A percentile compares a stretch with the other conserved stretches of the same genome.
These are phyloP conservation scores for Coemansia sp. DNA, from an alignment of 192 early-diverging fungal species.

Conservation along the genomic window DNA sequence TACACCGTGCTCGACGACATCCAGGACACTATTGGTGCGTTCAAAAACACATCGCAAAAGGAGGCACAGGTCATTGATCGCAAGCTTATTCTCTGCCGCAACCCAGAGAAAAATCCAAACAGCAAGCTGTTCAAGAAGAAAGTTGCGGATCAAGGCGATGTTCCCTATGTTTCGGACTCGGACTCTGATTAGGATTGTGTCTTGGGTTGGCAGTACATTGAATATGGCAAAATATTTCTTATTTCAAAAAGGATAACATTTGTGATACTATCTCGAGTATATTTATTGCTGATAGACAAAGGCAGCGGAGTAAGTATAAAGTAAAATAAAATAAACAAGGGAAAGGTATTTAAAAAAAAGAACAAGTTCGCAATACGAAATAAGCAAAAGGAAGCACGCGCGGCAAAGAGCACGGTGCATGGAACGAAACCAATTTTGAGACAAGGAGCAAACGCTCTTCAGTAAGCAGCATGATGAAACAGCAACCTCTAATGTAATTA, in stretches of 20 bases:
- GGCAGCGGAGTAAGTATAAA: not conserved
- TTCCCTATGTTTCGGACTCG: slow-evolving; percentile 47
- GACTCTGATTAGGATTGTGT: slow-evolving; percentile 26
- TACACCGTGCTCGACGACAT: slow-evolving; percentile 58
- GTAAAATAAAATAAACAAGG: slow-evolving; percentile 8
- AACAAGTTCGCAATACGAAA: slow-evolving; percentile 4
- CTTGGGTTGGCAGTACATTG: not conserved
- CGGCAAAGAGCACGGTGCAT: not conserved
- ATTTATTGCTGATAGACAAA: not conserved
- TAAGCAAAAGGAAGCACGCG: not conserved
- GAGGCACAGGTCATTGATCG: slow-evolving; percentile 64
- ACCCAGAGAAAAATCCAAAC: slow-evolving; percentile 74
- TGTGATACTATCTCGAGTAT: not conserved
- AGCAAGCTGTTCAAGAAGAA: slow-evolving; percentile 60
- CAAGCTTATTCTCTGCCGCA: slow-evolving; percentile 63
- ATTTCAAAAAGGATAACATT: no score
- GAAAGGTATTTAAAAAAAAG: slow-evolving; percentile 1
- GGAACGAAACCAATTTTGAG: not conserved
- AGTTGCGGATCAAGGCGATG: slow-evolving; percentile 24
- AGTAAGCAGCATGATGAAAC: no score
- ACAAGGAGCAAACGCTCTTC: slow-evolving; percentile 4
- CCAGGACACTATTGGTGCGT: slow-evolving; percentile 45
- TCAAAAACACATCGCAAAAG: slow-evolving; percentile 44
- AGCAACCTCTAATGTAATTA: not conserved
- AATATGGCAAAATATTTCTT: no score